Conservation (phyloP, 257 asterid genomes). For the Fraxinus americana region DNA sequence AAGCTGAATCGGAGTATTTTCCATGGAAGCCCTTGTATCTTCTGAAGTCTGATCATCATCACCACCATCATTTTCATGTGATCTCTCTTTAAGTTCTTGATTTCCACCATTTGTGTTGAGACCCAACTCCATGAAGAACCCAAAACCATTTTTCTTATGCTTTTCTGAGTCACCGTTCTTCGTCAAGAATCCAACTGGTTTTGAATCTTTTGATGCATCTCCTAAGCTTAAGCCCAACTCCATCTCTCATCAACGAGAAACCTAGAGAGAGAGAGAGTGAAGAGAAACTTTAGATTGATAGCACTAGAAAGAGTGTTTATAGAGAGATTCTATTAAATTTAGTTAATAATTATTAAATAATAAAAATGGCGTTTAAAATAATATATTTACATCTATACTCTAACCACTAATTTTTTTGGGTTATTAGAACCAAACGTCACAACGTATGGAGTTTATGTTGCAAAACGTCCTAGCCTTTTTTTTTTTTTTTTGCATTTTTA, state of each 20-base stretch:
- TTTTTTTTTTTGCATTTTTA: too few species aligned
- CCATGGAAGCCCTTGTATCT: conserved; percentile 8
- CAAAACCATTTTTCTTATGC: conserved; percentile 28
- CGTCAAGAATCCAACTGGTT: conserved; percentile 29
- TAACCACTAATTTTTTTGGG: too few species aligned
- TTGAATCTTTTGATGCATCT: conserved; percentile 46
- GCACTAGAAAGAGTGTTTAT: conserved; percentile 55
- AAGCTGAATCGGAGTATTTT: conserved; percentile 49
- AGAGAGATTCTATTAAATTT: conserved; percentile 41
- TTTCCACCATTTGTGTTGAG: conserved; percentile 22
- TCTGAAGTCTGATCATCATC: conserved; percentile 27
- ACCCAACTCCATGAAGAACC: conserved; percentile 62
- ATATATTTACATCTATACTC: too few species aligned
- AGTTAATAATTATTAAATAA: conserved; percentile 22
- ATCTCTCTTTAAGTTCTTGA: conserved; percentile 27
- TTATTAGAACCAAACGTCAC: too few species aligned
- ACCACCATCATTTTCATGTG: conserved; percentile 23
- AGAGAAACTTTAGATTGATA: conserved; percentile 27
- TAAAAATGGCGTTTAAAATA: too few species aligned
- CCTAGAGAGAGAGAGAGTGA: background rate
- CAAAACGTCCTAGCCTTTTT: too few species aligned
- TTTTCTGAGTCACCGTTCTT: conserved; percentile 5
- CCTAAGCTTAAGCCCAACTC: conserved; percentile 79
- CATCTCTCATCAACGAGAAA: conserved; percentile 36
- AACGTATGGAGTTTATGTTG: too few species aligned